Conservation (phyloP, 177 flowering plant species). For the Vitis hybrid region DNA sequence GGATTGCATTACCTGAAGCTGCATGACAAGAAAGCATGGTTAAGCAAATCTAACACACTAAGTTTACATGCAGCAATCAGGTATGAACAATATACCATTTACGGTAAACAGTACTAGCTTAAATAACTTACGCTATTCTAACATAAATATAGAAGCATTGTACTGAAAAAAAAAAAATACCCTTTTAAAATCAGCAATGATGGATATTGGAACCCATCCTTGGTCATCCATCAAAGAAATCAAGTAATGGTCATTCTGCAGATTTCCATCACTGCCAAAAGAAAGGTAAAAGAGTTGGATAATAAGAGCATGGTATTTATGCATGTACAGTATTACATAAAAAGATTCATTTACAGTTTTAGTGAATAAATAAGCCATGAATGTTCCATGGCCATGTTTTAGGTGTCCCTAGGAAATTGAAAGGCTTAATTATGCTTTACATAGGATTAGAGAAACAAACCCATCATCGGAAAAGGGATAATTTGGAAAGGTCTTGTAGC, state of each 20-base stretch:
- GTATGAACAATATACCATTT: neutral
- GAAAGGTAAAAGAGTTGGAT: constrained; percentile 1
- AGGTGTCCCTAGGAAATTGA: no score
- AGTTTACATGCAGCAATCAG: neutral
- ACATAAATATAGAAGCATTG: neutral
- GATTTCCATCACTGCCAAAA: constrained; percentile 75
- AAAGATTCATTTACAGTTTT: no score
- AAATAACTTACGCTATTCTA: neutral
- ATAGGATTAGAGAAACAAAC: no score
- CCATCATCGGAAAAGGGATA: no score
- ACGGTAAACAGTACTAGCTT: neutral
- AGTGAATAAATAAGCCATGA: no score
- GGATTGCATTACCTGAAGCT: neutral
- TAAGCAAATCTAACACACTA: neutral
- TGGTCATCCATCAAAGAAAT: constrained; percentile 76
- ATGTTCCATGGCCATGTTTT: no score
- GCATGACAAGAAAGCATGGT: neutral
- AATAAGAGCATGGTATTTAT: neutral
- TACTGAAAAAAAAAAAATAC: constrained; percentile 36
- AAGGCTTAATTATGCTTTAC: no score
- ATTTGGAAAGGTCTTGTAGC: neutral
- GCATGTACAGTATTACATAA: neutral
- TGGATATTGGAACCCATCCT: constrained; percentile 86
- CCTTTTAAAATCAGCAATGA: constrained; percentile 80
- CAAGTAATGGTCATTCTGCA: constrained; percentile 66